Evolutionary conservation across 768 basidiomycete genomes (phyloP).

Genomic region (Naganishia onofrii): DNA sequence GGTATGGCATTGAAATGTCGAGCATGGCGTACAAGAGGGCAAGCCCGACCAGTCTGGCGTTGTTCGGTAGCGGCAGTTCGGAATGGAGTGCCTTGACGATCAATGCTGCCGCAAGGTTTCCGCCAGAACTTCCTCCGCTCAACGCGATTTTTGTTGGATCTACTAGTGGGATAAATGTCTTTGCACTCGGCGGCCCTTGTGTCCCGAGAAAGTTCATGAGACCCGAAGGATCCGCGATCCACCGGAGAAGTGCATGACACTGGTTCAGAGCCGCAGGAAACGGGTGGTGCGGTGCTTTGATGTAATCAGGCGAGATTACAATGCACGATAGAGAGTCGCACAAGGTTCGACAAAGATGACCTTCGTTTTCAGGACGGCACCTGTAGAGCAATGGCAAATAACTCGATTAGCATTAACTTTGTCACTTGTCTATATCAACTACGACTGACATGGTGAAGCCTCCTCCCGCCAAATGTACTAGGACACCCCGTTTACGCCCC

Average conservation of each 20-base stretch:
- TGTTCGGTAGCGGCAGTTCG: slow-evolving; percentile 7
- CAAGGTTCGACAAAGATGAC: slow-evolving; percentile 29
- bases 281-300: slow-evolving; percentile 31
- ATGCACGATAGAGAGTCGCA: slow-evolving; percentile 28
- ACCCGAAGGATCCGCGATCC: slow-evolving; percentile 25
- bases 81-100: slow-evolving; percentile 14
- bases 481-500: slow-evolving; percentile 25
- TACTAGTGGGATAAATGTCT: slow-evolving; percentile 22
- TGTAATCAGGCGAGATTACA: slow-evolving; percentile 31
- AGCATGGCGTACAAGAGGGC: slow-evolving; percentile 29
- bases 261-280: slow-evolving; percentile 29
- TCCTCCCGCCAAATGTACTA: slow-evolving; percentile 28
- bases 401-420: not conserved
- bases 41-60: slow-evolving; percentile 24
- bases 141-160: slow-evolving; percentile 30
- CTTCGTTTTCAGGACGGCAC: slow-evolving; percentile 32
- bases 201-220: slow-evolving; percentile 19
- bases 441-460: slow-evolving; percentile 30
- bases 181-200: slow-evolving; percentile 19
- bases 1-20: slow-evolving; percentile 27
- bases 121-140: slow-evolving; percentile 28
- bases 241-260: slow-evolving; percentile 27
- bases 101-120: slow-evolving; percentile 28
- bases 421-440: not conserved
- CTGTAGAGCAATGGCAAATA: not conserved